Evolutionary conservation across 139 green algal genomes (phyloP).

Genomic region (Micromonas pusilla): DNA sequence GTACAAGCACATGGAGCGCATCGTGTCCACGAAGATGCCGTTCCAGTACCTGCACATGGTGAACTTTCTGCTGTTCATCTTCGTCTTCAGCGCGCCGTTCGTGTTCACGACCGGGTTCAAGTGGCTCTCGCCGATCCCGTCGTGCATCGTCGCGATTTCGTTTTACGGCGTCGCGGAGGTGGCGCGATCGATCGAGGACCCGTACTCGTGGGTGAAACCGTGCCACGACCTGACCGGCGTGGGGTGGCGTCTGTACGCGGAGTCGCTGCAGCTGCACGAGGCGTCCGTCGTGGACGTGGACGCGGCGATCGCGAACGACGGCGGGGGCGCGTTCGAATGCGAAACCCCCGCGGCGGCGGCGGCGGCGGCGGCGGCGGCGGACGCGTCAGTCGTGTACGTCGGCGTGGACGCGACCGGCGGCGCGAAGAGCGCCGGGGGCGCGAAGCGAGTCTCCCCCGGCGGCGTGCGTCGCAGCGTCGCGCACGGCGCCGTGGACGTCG

Average conservation of each 20-base stretch:
- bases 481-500: neutral
- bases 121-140: constrained; percentile 18
- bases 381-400: too few relatives aligned
- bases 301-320: neutral
- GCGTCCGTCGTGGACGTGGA: neutral
- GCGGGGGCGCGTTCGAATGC: neutral
- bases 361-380: too few relatives aligned
- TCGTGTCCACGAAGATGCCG: constrained; percentile 24
- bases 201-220: constrained; percentile 18
- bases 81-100: constrained; percentile 27
- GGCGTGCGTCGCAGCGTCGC: neutral
- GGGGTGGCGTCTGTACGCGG: neutral
- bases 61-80: constrained; percentile 29
- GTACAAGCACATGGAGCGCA: constrained; percentile 23
- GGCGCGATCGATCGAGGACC: constrained; percentile 15
- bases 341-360: neutral
- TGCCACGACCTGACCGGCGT: constrained; percentile 21
- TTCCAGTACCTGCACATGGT: constrained; percentile 33
- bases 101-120: constrained; percentile 27
- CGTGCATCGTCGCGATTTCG: constrained; percentile 17
- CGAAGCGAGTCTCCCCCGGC: too few relatives aligned
- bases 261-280: constrained; percentile 9
- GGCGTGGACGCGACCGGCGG: neutral
- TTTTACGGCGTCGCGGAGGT: constrained; percentile 27
- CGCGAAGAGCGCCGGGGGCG: neutral